A percentile compares a stretch with the other conserved stretches of the same genome.
Evolutionary conservation across 164 flowering plant genomes (phyloP).

Genomic region (Dillenia turbinata): DNA sequence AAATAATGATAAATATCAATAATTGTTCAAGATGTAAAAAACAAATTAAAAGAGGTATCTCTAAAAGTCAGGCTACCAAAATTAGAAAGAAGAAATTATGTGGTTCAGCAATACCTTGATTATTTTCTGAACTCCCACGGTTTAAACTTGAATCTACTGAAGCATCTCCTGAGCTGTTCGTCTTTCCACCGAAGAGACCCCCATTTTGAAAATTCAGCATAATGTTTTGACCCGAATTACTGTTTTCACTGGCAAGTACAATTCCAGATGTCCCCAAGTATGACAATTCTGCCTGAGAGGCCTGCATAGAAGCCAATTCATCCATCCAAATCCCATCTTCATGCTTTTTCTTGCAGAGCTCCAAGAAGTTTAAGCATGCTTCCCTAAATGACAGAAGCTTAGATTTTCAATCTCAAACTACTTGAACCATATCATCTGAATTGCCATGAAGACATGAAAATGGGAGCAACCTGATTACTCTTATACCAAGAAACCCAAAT

Average conservation of each 20-base stretch:
- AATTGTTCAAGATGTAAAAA: no score
- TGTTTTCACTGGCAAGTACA: constrained; percentile 61
- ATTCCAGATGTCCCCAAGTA: constrained; percentile 68
- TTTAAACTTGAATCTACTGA: constrained; percentile 34
- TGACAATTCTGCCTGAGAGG: constrained; percentile 55
- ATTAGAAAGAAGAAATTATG: neutral
- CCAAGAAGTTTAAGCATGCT: constrained; percentile 75
- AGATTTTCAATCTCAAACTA: constrained; percentile 2
- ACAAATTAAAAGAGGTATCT: no score
- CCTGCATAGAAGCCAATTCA: constrained; percentile 80
- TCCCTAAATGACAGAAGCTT: constrained; percentile 45
- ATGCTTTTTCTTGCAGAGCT: constrained; percentile 75
- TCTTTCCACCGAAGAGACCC: constrained; percentile 23
- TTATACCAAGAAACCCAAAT: no score
- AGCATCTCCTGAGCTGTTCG: constrained; percentile 27
- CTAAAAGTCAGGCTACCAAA: no score
- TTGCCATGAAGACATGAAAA: neutral
- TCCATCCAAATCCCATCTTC: constrained; percentile 74
- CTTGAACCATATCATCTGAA: neutral
- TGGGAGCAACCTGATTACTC: no score
- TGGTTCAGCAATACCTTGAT: constrained; percentile 36
- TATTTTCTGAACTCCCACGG: constrained; percentile 36
- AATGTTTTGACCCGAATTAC: constrained; percentile 21
- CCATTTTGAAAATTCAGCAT: constrained; percentile 12
- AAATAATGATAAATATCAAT: no score